phyloP scores from a whole-genome alignment of 305 asterid species.

The Lippia alba region DNA sequence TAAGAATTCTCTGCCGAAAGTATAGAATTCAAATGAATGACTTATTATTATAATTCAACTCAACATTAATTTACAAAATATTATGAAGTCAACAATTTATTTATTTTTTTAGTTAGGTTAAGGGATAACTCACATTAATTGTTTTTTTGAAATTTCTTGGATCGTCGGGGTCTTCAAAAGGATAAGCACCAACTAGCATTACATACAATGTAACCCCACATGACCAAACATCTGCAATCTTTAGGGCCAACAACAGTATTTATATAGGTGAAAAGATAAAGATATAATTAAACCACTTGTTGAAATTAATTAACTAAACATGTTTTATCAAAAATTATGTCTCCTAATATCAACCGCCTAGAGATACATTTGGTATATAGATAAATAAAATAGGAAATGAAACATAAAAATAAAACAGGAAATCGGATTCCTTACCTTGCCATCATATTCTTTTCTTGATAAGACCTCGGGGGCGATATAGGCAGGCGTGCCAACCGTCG shows the following conservation, averaged over 20 bases:
- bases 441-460: conserved; percentile 71
- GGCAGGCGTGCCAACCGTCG: conserved; percentile 85
- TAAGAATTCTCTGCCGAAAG: conserved; percentile 66
- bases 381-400: too few relatives aligned
- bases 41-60: neutral
- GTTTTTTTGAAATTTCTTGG: conserved; percentile 83
- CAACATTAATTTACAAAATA: neutral
- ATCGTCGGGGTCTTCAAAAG: conserved; percentile 85
- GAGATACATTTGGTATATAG: too few relatives aligned
- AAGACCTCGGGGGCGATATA: conserved; percentile 87
- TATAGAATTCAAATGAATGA: too few relatives aligned
- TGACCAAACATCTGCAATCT: conserved; percentile 97
- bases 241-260: conserved; percentile 27
- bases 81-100: neutral
- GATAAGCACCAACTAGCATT: conserved; percentile 90
- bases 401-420: too few relatives aligned
- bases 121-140: conserved; percentile 54
- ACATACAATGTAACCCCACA: conserved; percentile 91
- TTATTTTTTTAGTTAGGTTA: neutral
- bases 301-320: too few relatives aligned
- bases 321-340: too few relatives aligned
- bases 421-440: too few relatives aligned
- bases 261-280: neutral
- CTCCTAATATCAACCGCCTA: too few relatives aligned
- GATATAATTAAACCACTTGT: too few relatives aligned